Conservation (phyloP, 352 stramenopile genomes). For the Globisporangium solare region DNA sequence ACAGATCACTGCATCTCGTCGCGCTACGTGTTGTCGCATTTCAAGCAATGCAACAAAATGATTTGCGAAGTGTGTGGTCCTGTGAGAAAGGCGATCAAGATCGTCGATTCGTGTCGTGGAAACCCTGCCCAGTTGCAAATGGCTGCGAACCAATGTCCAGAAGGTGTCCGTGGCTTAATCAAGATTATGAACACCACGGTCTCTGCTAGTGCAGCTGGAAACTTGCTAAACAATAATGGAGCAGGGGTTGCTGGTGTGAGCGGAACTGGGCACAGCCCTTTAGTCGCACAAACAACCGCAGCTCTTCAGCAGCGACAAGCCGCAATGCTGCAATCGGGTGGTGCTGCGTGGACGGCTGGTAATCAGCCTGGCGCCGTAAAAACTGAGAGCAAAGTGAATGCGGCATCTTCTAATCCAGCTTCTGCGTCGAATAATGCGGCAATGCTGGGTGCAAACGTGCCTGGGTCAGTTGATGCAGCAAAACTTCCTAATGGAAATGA, state of each 20-base stretch:
- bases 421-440: constrained; percentile 3
- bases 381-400: constrained; percentile 12
- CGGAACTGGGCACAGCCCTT: neutral
- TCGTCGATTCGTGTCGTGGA: constrained; percentile 77
- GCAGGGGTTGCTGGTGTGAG: constrained; percentile 3
- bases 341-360: constrained; percentile 3
- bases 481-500: constrained; percentile 2
- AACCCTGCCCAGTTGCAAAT: constrained; percentile 74
- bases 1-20: constrained; percentile 88
- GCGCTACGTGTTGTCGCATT: constrained; percentile 85
- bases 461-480: neutral
- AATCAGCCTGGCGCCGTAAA: constrained; percentile 12
- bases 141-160: constrained; percentile 57
- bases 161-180: constrained; percentile 76
- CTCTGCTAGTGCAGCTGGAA: constrained; percentile 11
- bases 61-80: constrained; percentile 88
- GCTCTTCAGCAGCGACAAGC: constrained; percentile 15
- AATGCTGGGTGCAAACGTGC: constrained; percentile 4
- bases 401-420: neutral
- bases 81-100: constrained; percentile 84
- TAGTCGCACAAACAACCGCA: constrained; percentile 5
- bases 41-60: constrained; percentile 90
- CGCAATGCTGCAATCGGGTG: constrained; percentile 9
- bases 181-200: constrained; percentile 87
- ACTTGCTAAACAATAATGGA: constrained; percentile 26